A percentile compares a stretch with the other conserved stretches of the same genome.
phyloP scores from a whole-genome alignment of 768 basidiomycete species.

The Pisolithus albus region DNA sequence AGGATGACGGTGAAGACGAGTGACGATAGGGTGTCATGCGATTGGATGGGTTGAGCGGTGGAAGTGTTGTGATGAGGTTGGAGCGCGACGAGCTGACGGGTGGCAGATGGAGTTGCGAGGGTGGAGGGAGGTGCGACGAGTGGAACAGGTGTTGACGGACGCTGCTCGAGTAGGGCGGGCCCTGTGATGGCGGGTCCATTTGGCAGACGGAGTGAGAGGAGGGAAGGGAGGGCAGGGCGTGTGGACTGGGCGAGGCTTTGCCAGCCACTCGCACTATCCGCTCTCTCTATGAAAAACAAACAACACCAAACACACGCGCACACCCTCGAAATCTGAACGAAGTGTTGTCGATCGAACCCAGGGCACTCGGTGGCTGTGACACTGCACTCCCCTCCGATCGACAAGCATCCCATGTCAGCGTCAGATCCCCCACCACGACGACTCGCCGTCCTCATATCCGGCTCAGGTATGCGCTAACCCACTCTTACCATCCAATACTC shows the following conservation, averaged over 20 bases:
- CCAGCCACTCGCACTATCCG: not conserved
- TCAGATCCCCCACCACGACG: conserved; percentile 6
- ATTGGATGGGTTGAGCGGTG: conserved; percentile 31
- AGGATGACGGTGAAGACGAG: conserved; percentile 21
- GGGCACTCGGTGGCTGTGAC: too few relatives aligned
- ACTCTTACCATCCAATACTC: not conserved
- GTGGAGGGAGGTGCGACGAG: conserved; percentile 38
- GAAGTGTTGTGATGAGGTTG: conserved; percentile 32
- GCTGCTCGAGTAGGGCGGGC: conserved; percentile 20
- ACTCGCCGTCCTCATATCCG: conserved; percentile 59
- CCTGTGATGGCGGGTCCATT: conserved; percentile 25
- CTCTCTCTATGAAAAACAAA: conserved; percentile 12
- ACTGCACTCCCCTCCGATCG: too few relatives aligned
- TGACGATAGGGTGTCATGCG: conserved; percentile 22
- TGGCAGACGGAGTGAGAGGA: too few relatives aligned
- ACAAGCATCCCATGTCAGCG: too few relatives aligned
- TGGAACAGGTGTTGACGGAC: conserved; percentile 33
- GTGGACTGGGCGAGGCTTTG: conserved; percentile 1
- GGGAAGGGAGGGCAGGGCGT: too few relatives aligned
- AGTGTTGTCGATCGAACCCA: too few relatives aligned
- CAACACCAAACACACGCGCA: conserved; percentile 14
- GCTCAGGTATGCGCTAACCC: conserved; percentile 46
- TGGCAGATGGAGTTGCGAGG: conserved; percentile 35
- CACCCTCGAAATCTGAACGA: not conserved
- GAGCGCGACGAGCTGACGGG: conserved; percentile 30